These are phyloP conservation scores for Trypanosoma theileri DNA, from an alignment of 208 protist genomes.

Conservation along the genomic window DNA sequence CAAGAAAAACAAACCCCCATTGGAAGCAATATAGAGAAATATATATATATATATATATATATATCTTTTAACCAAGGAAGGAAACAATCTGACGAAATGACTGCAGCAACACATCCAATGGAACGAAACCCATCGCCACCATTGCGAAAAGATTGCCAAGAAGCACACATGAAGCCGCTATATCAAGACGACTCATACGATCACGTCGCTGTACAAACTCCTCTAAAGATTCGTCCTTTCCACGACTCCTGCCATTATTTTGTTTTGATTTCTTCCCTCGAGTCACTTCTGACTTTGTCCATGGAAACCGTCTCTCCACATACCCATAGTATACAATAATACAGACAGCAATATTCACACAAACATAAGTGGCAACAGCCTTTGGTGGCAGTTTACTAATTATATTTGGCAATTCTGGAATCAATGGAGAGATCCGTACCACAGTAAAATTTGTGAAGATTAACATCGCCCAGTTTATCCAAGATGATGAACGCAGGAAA, in stretches of 20 bases:
- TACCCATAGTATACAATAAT: constrained; percentile 51
- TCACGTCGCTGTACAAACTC: constrained; percentile 42
- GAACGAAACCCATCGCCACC: constrained; percentile 41
- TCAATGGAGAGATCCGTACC: constrained; percentile 47
- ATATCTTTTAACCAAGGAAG: constrained; percentile 35
- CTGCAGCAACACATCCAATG: constrained; percentile 35
- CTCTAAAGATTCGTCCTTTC: constrained; percentile 35
- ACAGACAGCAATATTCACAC: constrained; percentile 34
- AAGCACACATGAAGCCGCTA: constrained; percentile 36
- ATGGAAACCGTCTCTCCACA: constrained; percentile 42
- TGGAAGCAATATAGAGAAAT: neutral
- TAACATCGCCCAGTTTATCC: constrained; percentile 47
- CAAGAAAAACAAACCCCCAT: neutral
- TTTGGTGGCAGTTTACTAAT: constrained; percentile 31
- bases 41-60: too few relatives aligned
- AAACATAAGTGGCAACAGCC: constrained; percentile 34
- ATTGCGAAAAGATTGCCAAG: constrained; percentile 42
- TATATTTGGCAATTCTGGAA: constrained; percentile 53
- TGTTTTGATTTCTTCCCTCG: neutral
- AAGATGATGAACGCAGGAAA: constrained; percentile 54
- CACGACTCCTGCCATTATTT: neutral
- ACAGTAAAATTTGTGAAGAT: constrained; percentile 62
- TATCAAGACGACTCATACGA: constrained; percentile 40
- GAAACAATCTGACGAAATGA: constrained; percentile 38
- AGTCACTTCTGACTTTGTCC: constrained; percentile 8